Percentiles rank a stretch among this genome's conserved stretches.
Conservation (phyloP, 2,329 filamentous ascomycete species). For the Diaporthe eres region DNA sequence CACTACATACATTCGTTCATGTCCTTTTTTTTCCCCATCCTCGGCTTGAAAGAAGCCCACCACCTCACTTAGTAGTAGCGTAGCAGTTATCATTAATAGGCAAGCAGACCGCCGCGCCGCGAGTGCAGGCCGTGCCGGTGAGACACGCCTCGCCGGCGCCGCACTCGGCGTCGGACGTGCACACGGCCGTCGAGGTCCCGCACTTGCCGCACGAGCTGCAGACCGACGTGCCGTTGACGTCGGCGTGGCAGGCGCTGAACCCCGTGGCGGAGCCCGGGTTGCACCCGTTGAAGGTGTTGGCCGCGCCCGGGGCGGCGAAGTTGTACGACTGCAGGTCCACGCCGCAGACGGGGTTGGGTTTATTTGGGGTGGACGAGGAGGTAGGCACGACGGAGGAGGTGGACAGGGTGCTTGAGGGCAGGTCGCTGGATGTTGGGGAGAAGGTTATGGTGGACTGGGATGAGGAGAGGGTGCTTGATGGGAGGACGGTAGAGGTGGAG, state of each 20-base stretch:
- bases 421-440: neutral
- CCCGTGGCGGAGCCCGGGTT: conserved; percentile 11
- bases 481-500: neutral
- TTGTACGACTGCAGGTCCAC: conserved; percentile 24
- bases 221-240: conserved; percentile 1
- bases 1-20: neutral
- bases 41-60: too few species aligned
- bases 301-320: neutral
- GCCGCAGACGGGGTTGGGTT: conserved; percentile 19
- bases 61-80: neutral
- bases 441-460: neutral
- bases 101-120: conserved; percentile 1
- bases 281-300: conserved; percentile 36
- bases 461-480: neutral
- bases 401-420: neutral
- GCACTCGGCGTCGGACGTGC: conserved; percentile 31
- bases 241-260: conserved; percentile 34
- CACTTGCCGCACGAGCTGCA: conserved; percentile 37
- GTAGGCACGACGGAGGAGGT: neutral
- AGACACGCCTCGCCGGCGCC: conserved; percentile 27
- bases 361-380: neutral
- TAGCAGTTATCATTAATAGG: conserved; percentile 37
- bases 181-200: conserved; percentile 19
- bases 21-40: neutral
- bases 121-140: neutral